Conservation (phyloP, 495 filamentous ascomycete genomes). For the Hypomontagnella monticulosa region DNA sequence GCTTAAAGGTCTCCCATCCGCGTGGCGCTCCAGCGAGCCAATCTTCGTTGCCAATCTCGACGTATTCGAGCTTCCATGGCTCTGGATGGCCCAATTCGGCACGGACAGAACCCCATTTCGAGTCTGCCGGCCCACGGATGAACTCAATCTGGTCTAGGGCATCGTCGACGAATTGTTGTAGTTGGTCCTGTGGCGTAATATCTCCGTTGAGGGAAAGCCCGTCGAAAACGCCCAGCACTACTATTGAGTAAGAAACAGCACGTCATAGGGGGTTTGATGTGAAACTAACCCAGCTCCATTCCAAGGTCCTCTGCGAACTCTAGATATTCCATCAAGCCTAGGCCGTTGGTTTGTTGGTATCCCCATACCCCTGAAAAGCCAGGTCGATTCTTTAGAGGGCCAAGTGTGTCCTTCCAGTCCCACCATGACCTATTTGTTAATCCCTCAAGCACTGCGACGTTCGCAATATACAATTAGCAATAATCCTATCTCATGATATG, state of each 20-base stretch:
- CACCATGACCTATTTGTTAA: constrained; percentile 62
- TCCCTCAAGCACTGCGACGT: constrained; percentile 61
- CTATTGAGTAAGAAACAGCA: neutral
- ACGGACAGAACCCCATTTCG: constrained; percentile 66
- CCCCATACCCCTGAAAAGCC: constrained; percentile 69
- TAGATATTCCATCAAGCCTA: constrained; percentile 72
- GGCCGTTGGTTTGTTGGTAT: constrained; percentile 69
- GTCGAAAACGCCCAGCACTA: constrained; percentile 65
- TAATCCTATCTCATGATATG: neutral
- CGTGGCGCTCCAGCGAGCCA: constrained; percentile 56
- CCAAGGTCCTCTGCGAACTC: constrained; percentile 72
- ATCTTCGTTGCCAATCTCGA: constrained; percentile 76
- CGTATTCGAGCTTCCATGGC: constrained; percentile 66
- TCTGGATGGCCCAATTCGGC: constrained; percentile 65
- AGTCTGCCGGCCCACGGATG: constrained; percentile 62
- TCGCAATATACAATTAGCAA: neutral
- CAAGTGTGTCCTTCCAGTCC: constrained; percentile 76
- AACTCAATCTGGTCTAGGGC: constrained; percentile 76
- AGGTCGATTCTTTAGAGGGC: constrained; percentile 68
- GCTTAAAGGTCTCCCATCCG: constrained; percentile 56
- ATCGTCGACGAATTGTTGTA: constrained; percentile 63
- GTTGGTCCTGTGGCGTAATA: constrained; percentile 50
- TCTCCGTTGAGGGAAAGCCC: constrained; percentile 70
- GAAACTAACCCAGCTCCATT: constrained; percentile 57
- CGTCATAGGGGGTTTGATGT: neutral